Base-by-base conservation (phyloP, 805 yeast species). In the Candida patagonica region DNA sequence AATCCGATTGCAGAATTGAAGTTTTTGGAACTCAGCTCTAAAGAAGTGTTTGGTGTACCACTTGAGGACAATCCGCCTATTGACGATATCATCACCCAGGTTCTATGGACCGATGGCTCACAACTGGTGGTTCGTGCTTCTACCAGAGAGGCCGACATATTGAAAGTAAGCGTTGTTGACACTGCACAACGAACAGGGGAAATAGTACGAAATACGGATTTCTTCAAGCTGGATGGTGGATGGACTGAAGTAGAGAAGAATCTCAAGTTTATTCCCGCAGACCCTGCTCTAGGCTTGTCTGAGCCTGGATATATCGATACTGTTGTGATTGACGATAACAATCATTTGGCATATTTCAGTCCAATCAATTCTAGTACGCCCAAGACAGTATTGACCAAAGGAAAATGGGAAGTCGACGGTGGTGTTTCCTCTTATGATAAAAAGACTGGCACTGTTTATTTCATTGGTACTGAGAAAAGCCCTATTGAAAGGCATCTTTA, bases 321-420 rank as follows among this genome's bases (percentile, higher is more conserved):
- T 1, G 42, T 65, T 12, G 53, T 57, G 26, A 56, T 53, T 6
- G 60, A 63, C 35, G 78, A 78, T 0, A 75, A 68, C 57, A 70
- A 70, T 46, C 98, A 92, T 59, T 65, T 92, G 46, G 97, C 87
- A 0, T 88, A 81, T 59, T 92, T 76, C 56, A 66, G 83, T 2
- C 92, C 95, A 4, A 75, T 86, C 2, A 66, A 70, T 20, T 57
- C 79, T 4, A 46, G 74, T 0, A 59, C 61, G 12, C 85, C 85
- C 3, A 48, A 49, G 35, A 52, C 51, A 2, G 56, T 80, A 17
- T 68, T 94, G 35, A 83, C 92, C 1, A 42, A 60, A 2, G 98
- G 98, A 5, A 61, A 71, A 1, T 92, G 95, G 95, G 98, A 92
- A 59, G 94, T 92, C n/a, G 81, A 74, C 21, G 71, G 67, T 45